phyloP scores from a whole-genome alignment of 345 rosid genomes.

The Pugionium cornutum region DNA sequence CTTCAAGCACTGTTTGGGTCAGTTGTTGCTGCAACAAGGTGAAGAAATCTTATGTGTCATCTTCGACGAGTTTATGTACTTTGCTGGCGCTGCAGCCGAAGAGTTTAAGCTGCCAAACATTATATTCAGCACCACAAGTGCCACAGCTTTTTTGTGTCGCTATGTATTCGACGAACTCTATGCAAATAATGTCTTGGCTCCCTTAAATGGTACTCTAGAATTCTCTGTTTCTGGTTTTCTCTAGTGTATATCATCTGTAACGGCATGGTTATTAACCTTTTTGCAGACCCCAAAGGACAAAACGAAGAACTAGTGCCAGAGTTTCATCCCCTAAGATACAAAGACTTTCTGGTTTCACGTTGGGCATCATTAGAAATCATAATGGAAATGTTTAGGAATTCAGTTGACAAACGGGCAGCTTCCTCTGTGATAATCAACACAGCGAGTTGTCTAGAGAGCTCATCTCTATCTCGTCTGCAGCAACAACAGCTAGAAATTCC shows the following conservation, averaged over 20 bases:
- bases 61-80: conserved; percentile 41
- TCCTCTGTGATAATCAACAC: conserved; percentile 36
- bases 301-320: conserved; percentile 21
- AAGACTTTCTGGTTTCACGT: conserved; percentile 26
- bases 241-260: conserved; percentile 1
- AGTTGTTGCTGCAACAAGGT: conserved; percentile 15
- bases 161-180: conserved; percentile 7
- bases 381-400: conserved; percentile 4
- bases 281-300: conserved; percentile 1
- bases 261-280: not conserved
- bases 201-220: conserved; percentile 10
- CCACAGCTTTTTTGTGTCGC: conserved; percentile 20
- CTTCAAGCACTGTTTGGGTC: conserved; percentile 23
- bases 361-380: conserved; percentile 20
- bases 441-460: conserved; percentile 31
- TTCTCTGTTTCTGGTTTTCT: not conserved
- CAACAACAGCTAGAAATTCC: conserved; percentile 18
- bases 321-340: conserved; percentile 29
- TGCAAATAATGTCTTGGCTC: conserved; percentile 8
- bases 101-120: conserved; percentile 29
- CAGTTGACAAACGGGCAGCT: conserved; percentile 25
- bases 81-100: conserved; percentile 24
- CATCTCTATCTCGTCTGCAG: conserved; percentile 13
- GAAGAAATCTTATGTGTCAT: conserved; percentile 45
- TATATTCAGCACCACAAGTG: conserved; percentile 32